Base-by-base conservation (phyloP, 2,329 filamentous ascomycete species). In the Dryadomyces sulphureus region DNA sequence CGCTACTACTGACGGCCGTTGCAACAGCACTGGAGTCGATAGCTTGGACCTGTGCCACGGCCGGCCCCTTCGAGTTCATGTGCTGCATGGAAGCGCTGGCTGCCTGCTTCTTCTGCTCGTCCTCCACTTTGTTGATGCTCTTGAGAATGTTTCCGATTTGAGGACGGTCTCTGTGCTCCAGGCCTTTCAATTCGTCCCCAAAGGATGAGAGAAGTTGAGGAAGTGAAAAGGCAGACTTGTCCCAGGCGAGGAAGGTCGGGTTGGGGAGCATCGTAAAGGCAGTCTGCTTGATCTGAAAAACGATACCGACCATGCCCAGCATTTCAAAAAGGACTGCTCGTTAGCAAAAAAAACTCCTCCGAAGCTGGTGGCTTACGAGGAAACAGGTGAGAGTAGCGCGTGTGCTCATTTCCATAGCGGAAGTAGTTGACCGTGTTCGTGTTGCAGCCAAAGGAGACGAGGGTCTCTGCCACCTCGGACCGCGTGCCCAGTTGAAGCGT, bases 191-290 rank as follows among this genome's bases (percentile, higher is more conserved):
- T 5, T 16, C 22, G 6, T 14, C 17, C 2, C n/a, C 5, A 12
- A 44, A 44, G 11, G 12, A 38, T 19, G 16, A 8, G 2, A 44
- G 34, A 1, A 44, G 42, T 5, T 14, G 22, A 5, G 44, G 21
- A 25, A 45, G 27, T 5, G 43, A 39, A 9, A 45, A 45, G 3
- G 43, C 19, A 12, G 43, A 45, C 57, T 55, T 14, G 59, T 58
- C 42, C 71, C 70, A 77, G 12, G 56, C 57, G 45, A 72, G 69
- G 1, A 64, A 59, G 0, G 73, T 77, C 0, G 73, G 73, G 47
- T 77, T 77, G 0, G 73, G 73, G 1, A 77, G 61, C 57, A 69
- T 68, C 3, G 69, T 69, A 49, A 71, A 77, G 47, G 61, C 65
- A 39, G 63, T 73, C 42, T 68, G 57, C 6, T 62, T 58, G 17